Percentiles rank a stretch among this genome's conserved stretches.
Evolutionary conservation across 164 flowering plant species (phyloP).

Genomic region (Kalanchoe fedtschenkoi): DNA sequence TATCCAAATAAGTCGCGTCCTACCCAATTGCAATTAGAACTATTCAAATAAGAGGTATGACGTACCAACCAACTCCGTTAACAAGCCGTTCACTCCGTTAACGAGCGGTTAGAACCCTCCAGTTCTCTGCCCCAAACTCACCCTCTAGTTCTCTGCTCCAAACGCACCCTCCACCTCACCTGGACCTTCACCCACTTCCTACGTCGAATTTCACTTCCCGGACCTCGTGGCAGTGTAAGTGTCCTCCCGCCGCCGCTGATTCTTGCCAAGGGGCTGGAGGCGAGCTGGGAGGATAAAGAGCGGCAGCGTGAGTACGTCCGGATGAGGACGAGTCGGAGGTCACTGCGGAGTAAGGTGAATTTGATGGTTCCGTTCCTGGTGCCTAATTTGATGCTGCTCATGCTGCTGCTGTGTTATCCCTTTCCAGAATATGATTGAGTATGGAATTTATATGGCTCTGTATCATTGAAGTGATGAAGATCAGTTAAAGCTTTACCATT

Average conservation of each 20-base stretch:
- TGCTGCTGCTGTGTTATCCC: conserved; percentile 58
- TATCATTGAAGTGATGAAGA: too few species aligned
- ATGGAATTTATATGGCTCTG: background rate
- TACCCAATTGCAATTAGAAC: too few species aligned
- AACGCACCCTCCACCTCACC: conserved; percentile 17
- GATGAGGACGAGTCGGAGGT: conserved; percentile 42
- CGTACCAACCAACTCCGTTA: too few species aligned
- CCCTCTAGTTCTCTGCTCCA: conserved; percentile 69
- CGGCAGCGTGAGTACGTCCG: conserved; percentile 39
- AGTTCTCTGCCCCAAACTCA: too few species aligned
- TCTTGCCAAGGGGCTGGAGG: conserved; percentile 64
- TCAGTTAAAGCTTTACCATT: too few species aligned
- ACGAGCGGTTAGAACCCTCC: too few species aligned
- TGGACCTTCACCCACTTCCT: conserved; percentile 62
- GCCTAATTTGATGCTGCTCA: conserved; percentile 52
- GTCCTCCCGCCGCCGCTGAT: conserved; percentile 90
- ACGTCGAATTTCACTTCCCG: conserved; percentile 41
- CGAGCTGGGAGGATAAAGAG: conserved; percentile 43
- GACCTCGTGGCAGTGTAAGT: conserved; percentile 76
- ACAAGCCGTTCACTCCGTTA: too few species aligned
- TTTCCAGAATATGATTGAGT: conserved; percentile 16
- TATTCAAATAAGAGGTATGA: too few species aligned
- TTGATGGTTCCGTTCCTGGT: conserved; percentile 54
- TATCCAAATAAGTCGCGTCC: too few species aligned
- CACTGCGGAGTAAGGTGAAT: conserved; percentile 24